Percentiles rank a stretch among this genome's conserved stretches.
Evolutionary conservation across 2,329 filamentous ascomycete species (phyloP).

Genomic region (Colletotrichum melonis): DNA sequence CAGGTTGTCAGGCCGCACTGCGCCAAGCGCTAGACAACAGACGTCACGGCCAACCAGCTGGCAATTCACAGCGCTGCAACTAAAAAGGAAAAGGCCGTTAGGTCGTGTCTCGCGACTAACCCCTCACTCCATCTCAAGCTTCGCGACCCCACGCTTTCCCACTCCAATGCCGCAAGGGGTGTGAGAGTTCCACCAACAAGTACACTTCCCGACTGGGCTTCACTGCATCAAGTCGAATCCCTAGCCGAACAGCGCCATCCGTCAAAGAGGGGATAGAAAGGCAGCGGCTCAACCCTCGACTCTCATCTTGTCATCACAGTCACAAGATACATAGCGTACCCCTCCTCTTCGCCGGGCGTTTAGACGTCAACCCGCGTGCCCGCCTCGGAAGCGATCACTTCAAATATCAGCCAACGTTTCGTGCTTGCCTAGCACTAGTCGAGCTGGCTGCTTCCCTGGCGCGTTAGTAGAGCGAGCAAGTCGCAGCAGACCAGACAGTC

Average conservation of each 20-base stretch:
- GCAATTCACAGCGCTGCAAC: conserved; percentile 12
- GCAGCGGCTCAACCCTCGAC: neutral
- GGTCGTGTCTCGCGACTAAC: neutral
- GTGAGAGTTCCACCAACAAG: neutral
- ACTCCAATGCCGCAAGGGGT: neutral
- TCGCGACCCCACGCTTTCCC: conserved; percentile 11
- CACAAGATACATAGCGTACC: neutral
- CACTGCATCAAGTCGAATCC: neutral
- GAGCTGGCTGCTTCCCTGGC: conserved; percentile 28
- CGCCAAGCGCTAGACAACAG: conserved; percentile 4
- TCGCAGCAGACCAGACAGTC: conserved; percentile 36
- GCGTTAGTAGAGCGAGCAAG: conserved; percentile 35
- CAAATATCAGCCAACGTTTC: conserved; percentile 26
- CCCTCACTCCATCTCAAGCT: conserved; percentile 18
- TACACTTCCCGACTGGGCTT: neutral
- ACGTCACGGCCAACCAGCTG: conserved; percentile 14
- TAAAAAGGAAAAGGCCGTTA: neutral
- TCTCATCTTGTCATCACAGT: neutral
- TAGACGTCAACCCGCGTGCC: neutral
- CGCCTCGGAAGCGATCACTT: conserved; percentile 6
- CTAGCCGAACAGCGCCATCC: conserved; percentile 9
- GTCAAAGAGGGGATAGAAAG: neutral
- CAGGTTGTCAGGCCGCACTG: neutral
- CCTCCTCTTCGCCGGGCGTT: neutral
- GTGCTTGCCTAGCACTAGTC: conserved; percentile 28